Evolutionary conservation across 2,329 filamentous ascomycete genomes (phyloP), one percentile per base, ranked within the genome.

Genomic region (Colletotrichum lindemuthianum): DNA sequence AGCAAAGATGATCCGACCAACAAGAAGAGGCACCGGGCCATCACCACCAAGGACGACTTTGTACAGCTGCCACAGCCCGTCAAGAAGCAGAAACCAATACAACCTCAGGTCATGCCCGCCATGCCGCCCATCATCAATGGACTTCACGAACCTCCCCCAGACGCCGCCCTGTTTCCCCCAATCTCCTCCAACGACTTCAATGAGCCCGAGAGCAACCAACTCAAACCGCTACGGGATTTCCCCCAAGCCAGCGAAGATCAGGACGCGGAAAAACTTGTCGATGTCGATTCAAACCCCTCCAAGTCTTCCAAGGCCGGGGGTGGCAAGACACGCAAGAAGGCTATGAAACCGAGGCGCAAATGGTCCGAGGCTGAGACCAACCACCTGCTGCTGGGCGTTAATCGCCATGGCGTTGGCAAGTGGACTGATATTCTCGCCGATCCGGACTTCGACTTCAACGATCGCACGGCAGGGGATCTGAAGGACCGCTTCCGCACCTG

Each of bases 401-500:
- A 83, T 69, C 84, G 85, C 37, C 83, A 90, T 70, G 88, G 88
- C 1, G 84, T 90, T 8, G 88, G 88, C 41, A 87, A 86, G 69
- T 90, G 88, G 88, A 88, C 86, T 8, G 84, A 80, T 60, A 90
- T 90, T 37, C 75, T 90, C 32, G 86, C 88, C 53, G 88, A 90
- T 65, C 74, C 82, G 0, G 82, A 82, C 45, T 90, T 88, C 71
- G 79, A 74, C 10, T 90, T 90, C 76, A 87, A 88, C 69, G 82
- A 81, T 13, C 83, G 88, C 63, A 86, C 84, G 2, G 86, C 87
- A 4, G 86, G 86, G 8, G 88, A 90, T 70, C 73, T 90, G 54
- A 90, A 90, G 72, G 88, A 90, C 72, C 81, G 88, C 11, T 90
- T 90, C 70, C 82, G 88, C 53, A 90, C 88, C 4, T 90, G 87